Evolutionary conservation across 768 basidiomycete genomes (phyloP), one percentile per base, ranked within the genome.

Genomic region (Suillus subluteus): DNA sequence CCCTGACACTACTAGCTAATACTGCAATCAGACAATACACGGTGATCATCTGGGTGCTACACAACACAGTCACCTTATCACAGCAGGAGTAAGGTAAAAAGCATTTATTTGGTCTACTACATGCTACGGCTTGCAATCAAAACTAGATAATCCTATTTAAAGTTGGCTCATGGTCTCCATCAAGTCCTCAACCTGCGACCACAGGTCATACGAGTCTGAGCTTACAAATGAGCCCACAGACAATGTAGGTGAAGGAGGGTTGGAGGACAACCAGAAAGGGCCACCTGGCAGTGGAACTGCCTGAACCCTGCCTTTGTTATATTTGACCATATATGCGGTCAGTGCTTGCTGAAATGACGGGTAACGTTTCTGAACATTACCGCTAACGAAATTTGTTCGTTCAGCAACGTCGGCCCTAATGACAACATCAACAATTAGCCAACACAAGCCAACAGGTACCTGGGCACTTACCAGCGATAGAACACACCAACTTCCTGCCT

Each of bases 171-270:
- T 52, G 15, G 54, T 32, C 54, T 55, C 54, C 2, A 44, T 23
- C 40, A 62, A 41, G 43, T 62, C 62, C 6, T 62, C 62, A 6
- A 62, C n/a, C 30, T 62, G 62, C 9, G 8, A 62, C 62, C 62
- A 62, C 8, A 62, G 62, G 26, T 48, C 62, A 50, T 50, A 12
- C 13, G 12, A 48, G 26, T 62, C 62, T 21, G 41, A 44, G 23
- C 41, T 43, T 13, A 6, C 48, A 38, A 21, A 32, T 30, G 62
- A 62, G 26, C 11, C 50, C 5, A 52, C 23, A 52, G 48, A 26
- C 12, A 15, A 13, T 23, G 23, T 23, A 8, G 26, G 50, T 15
- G 26, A 52, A 52, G 50, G 50, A 52, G 15, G 23, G 50, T 26
- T 26, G 23, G 6, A 44, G 26, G 30, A 18, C 32, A 30, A 30